phyloP scores from a whole-genome alignment of 2,329 filamentous ascomycete genomes.

The Trichophyton verrucosum region DNA sequence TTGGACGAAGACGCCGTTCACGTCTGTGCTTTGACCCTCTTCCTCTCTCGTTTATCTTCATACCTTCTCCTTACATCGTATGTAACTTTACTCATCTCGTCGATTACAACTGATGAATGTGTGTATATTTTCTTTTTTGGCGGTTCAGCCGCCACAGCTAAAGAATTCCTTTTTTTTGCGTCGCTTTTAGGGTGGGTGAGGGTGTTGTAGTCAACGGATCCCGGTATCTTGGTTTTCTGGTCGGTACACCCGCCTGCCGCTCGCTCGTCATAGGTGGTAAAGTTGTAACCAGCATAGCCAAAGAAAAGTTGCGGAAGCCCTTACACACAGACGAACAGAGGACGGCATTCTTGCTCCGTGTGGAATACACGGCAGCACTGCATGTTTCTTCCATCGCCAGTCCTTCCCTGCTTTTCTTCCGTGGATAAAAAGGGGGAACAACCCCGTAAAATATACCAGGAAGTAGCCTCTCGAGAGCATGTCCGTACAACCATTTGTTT shows the following conservation, averaged over 20 bases:
- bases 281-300: not conserved
- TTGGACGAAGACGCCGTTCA: not conserved
- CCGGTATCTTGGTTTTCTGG: conserved; percentile 3
- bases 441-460: not conserved
- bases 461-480: not conserved
- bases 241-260: not conserved
- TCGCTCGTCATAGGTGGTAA: not conserved
- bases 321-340: not conserved
- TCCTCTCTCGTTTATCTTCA: not conserved
- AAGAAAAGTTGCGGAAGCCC: not conserved
- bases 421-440: not conserved
- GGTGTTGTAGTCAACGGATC: not conserved
- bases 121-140: conserved; percentile 11
- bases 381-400: not conserved
- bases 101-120: not conserved
- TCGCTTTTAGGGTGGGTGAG: not conserved
- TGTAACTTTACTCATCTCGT: not conserved
- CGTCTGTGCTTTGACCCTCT: conserved; percentile 1
- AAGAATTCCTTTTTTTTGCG: conserved; percentile 1
- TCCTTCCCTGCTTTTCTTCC: too few relatives aligned
- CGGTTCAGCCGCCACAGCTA: conserved; percentile 11
- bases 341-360: not conserved
- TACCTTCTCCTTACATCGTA: not conserved
- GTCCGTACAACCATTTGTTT: not conserved
- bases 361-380: not conserved